Evolutionary conservation across 2,329 filamentous ascomycete genomes (phyloP).

Genomic region (Cadophora malorum): DNA sequence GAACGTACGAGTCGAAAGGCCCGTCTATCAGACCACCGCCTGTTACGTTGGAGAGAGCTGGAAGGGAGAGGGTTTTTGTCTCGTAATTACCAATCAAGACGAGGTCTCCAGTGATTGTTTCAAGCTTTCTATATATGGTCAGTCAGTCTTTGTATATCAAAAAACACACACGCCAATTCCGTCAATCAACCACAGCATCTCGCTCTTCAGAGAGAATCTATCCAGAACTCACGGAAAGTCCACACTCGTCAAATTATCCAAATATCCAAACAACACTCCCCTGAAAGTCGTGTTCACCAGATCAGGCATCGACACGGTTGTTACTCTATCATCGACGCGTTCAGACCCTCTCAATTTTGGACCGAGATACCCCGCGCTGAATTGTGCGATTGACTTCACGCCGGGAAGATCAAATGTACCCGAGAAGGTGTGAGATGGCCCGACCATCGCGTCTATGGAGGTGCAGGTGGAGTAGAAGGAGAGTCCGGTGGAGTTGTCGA

Average conservation of each 20-base stretch:
- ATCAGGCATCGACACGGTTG: slow-evolving; percentile 24
- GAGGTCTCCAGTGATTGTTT: slow-evolving; percentile 5
- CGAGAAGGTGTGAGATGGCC: slow-evolving; percentile 19
- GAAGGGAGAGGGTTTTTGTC: neutral
- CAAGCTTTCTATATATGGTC: slow-evolving; percentile 11
- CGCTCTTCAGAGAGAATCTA: no score
- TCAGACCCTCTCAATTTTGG: slow-evolving; percentile 3
- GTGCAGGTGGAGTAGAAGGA: slow-evolving; percentile 24
- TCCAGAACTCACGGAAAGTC: slow-evolving; percentile 21
- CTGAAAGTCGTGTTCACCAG: slow-evolving; percentile 19
- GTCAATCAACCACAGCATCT: no score
- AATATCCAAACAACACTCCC: slow-evolving; percentile 23
- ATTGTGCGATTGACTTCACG: neutral
- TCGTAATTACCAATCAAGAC: slow-evolving; percentile 1
- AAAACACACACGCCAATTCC: no score
- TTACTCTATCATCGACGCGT: slow-evolving; percentile 23
- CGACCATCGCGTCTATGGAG: slow-evolving; percentile 7
- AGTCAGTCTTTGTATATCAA: no score
- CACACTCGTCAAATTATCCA: slow-evolving; percentile 23
- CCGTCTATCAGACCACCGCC: slow-evolving; percentile 12
- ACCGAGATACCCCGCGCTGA: slow-evolving; percentile 20
- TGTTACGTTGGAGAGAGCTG: slow-evolving; percentile 15
- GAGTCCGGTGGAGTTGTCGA: slow-evolving; percentile 20
- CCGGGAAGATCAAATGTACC: slow-evolving; percentile 24
- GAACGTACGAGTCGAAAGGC: slow-evolving; percentile 18